Percentiles rank a stretch among this genome's conserved stretches.
phyloP scores from a whole-genome alignment of 1,139 yeast species.

The Wickerhamomyces sp. region DNA sequence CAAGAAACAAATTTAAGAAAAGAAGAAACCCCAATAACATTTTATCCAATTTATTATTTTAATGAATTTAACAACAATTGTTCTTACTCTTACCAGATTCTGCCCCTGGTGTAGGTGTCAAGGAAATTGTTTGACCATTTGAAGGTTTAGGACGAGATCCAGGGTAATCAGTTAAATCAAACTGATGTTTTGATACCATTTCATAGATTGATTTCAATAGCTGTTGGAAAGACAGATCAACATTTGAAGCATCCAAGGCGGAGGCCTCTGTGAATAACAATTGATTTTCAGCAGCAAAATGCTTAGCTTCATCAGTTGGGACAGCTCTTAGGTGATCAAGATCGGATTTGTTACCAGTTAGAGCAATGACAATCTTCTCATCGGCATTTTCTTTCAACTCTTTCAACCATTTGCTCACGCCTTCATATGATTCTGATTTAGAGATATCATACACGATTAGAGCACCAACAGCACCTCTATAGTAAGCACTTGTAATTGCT shows the following conservation, averaged over 20 bases:
- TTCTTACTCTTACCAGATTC: constrained; percentile 56
- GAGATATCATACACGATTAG: constrained; percentile 93
- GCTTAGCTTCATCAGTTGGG: constrained; percentile 96
- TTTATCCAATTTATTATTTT: neutral
- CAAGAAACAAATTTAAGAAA: neutral
- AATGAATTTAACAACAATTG: constrained; percentile 61
- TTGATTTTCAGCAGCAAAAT: constrained; percentile 91
- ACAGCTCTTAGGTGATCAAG: constrained; percentile 94
- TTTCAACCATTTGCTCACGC: constrained; percentile 91
- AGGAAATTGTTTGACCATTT: constrained; percentile 84
- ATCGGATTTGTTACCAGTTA: constrained; percentile 96
- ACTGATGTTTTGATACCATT: constrained; percentile 82
- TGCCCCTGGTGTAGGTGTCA: constrained; percentile 92
- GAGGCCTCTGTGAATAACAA: constrained; percentile 95
- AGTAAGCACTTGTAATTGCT: constrained; percentile 96
- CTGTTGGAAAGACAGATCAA: constrained; percentile 90
- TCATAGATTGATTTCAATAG: constrained; percentile 89
- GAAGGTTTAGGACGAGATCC: constrained; percentile 50
- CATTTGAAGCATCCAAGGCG: constrained; percentile 92
- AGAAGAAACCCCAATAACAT: neutral
- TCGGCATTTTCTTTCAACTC: constrained; percentile 97
- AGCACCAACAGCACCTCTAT: constrained; percentile 98
- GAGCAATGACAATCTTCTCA: constrained; percentile 91
- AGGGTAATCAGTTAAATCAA: constrained; percentile 62
- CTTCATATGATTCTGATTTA: constrained; percentile 88